Base-by-base conservation (phyloP, 1,284 basidiomycete genomes). In the Apiotrichum akiyoshidainum region DNA sequence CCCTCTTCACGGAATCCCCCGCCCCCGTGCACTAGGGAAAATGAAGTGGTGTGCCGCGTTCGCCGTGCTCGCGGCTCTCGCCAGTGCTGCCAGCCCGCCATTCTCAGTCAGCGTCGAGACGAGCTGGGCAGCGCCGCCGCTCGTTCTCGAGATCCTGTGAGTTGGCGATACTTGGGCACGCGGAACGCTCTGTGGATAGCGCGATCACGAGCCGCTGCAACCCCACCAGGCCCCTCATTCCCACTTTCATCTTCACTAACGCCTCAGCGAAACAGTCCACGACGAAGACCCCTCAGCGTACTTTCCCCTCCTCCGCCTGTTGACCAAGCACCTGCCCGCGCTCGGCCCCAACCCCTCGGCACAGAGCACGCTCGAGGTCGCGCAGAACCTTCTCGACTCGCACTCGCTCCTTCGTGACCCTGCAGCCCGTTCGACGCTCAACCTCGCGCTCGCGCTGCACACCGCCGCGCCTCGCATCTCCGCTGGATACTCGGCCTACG, bases 61-160 rank as follows among this genome's bases (percentile, higher is more conserved):
- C 19, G 53, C 51, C n/a, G n/a, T 51, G 4, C 31, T 52, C 10
- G 46, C 46, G 4, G 55, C 39, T 37, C 37, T 52, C 31, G 56
- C 58, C 49, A 54, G 52, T 45, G 67, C 68, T 10, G 52, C 66
- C 21, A 84, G 84, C 42, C 88, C 89, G 14, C 86, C 88, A 1
- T 86, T 95, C 16, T 86, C 86, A 57, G 86, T 94, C 22, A 83
- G 85, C 40, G 80, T 96, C 33, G 83, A 85, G 62, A 87, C 92
- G 2, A 88, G 88, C 52, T 96, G 92, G 90, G 76, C 83, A 5
- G 84, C 87, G 21, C 83, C 88, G 8, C 85, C 88, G 13, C 80
- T 87, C 11, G 72, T 93, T 2, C 81, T 92, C 21, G 93, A 96
- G 78, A 83, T 90, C 52, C 77, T 97, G 88, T 94, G 70, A 71